Conservation (phyloP, 2,329 filamentous ascomycete species). For the Alternaria gaisen region DNA sequence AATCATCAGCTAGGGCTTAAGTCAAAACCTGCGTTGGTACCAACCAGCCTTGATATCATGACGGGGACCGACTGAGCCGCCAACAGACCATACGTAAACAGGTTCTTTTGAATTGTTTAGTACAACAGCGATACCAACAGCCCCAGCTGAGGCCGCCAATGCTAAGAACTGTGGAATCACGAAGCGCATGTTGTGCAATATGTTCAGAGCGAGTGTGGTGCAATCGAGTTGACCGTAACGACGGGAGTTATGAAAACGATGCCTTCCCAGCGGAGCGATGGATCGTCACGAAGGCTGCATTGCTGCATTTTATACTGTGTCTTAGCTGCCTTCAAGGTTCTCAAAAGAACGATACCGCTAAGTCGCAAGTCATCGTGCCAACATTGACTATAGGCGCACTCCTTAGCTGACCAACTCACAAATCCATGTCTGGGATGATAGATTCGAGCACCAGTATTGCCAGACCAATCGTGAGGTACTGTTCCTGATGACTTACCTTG, state of each 20-base stretch:
- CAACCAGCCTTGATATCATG: conserved; percentile 27
- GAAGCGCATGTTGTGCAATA: conserved; percentile 25
- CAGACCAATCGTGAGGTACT: not conserved
- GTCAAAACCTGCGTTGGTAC: not conserved
- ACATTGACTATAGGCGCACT: not conserved
- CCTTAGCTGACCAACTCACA: not conserved
- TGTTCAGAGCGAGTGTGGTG: conserved; percentile 1
- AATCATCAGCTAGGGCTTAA: not conserved
- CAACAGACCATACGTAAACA: conserved; percentile 40
- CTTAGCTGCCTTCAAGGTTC: not conserved
- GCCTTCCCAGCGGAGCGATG: not conserved
- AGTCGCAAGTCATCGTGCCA: not conserved
- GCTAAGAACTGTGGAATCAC: conserved; percentile 20
- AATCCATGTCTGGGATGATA: not conserved
- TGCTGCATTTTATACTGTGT: conserved; percentile 2
- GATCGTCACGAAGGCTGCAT: not conserved
- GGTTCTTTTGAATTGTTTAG: conserved; percentile 30
- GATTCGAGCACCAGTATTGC: conserved; percentile 1
- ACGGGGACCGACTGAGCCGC: conserved; percentile 24
- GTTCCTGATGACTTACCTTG: conserved; percentile 1
- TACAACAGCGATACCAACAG: conserved; percentile 37
- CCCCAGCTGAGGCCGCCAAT: conserved; percentile 28
- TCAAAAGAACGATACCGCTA: not conserved
- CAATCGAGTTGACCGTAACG: not conserved
- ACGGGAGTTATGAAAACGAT: not conserved